phyloP scores from a whole-genome alignment of 441 rosid species.

The Jatropha multifida region DNA sequence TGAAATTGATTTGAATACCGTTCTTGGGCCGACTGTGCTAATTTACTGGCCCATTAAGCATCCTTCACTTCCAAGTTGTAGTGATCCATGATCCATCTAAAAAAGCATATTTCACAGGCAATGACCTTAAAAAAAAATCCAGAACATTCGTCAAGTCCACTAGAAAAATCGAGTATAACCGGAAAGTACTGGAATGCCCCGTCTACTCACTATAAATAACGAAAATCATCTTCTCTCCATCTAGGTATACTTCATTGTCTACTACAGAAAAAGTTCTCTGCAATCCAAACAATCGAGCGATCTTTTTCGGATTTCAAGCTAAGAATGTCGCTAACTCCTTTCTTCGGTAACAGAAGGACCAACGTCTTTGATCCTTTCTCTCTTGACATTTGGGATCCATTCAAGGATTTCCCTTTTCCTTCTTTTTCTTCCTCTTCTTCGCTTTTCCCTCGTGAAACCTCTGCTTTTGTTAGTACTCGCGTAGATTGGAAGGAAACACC shows the following conservation, averaged over 20 bases:
- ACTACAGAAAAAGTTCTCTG: not conserved
- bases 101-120: no score
- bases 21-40: no score
- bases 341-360: not conserved
- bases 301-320: not conserved
- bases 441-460: not conserved
- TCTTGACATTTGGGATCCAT: not conserved
- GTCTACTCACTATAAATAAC: not conserved
- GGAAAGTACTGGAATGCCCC: not conserved
- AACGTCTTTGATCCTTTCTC: constrained; percentile 3
- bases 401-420: constrained; percentile 1
- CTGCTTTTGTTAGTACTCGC: constrained; percentile 30
- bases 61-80: no score
- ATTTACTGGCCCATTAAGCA: no score
- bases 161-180: not conserved
- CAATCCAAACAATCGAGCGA: not conserved
- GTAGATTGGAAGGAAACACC: constrained; percentile 48
- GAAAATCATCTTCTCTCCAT: not conserved
- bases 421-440: not conserved
- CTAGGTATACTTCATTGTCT: not conserved
- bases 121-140: not conserved
- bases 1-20: no score
- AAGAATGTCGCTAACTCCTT: not conserved
- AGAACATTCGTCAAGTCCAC: not conserved
- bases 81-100: no score